Evolutionary conservation across 257 asterid species (phyloP).

Genomic region (Salvia hispanica): DNA sequence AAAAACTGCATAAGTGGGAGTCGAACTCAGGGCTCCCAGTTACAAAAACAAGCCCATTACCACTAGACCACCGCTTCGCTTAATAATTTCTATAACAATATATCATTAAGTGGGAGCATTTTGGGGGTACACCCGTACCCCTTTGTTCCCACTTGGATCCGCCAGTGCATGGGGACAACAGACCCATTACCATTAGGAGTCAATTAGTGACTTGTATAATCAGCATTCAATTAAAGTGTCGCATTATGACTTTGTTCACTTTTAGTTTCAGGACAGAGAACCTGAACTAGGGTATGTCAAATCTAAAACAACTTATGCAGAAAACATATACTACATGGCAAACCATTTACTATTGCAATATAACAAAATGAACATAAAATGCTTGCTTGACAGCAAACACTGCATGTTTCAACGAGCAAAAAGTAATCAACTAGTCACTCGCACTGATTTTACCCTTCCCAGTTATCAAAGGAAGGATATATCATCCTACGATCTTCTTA

Average conservation of each 20-base stretch:
- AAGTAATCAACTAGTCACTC: not conserved
- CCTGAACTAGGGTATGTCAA: not conserved
- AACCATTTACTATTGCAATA: not conserved
- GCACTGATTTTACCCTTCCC: not conserved
- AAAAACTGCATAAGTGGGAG: too few relatives aligned
- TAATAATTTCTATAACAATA: too few relatives aligned
- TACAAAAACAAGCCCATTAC: too few relatives aligned
- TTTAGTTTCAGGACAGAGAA: slow-evolving; percentile 12
- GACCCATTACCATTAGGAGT: not conserved
- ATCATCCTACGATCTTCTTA: not conserved
- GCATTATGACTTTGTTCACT: not conserved
- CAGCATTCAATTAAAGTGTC: not conserved
- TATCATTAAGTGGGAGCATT: too few relatives aligned
- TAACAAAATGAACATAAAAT: slow-evolving; percentile 1
- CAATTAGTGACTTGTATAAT: not conserved
- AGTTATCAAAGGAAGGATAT: not conserved
- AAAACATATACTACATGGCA: not conserved
- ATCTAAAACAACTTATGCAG: not conserved
- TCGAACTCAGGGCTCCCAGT: too few relatives aligned
- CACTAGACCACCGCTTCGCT: too few relatives aligned
- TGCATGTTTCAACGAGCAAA: not conserved
- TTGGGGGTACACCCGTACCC: too few relatives aligned
- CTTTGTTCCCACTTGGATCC: too few relatives aligned
- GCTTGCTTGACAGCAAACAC: not conserved
- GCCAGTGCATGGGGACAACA: not conserved